These are phyloP conservation scores for Teunomyces pallodes DNA, from an alignment of 805 yeast species.

Conservation along the genomic window DNA sequence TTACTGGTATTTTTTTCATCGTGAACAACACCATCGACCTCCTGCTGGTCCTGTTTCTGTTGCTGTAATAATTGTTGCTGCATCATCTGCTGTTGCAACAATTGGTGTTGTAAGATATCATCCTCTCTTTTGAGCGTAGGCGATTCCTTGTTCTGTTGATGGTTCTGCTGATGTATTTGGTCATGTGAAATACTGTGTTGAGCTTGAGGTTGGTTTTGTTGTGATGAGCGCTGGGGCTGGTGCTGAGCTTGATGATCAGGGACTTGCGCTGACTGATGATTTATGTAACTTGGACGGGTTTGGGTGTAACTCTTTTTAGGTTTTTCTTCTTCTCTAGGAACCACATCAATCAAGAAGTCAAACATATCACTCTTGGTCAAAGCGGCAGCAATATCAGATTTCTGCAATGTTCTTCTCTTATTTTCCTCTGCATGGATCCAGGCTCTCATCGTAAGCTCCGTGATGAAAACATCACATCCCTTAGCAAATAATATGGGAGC, in stretches of 20 bases:
- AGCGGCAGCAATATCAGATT: conserved; percentile 93
- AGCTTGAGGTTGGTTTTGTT: conserved; percentile 7
- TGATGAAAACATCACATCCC: conserved; percentile 95
- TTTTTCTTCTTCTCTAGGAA: conserved; percentile 83
- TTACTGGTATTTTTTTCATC: not conserved
- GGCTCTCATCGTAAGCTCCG: conserved; percentile 96
- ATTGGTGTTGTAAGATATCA: conserved; percentile 2
- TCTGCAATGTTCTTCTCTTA: conserved; percentile 90
- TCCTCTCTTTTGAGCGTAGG: not conserved
- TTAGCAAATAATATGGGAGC: conserved; percentile 97
- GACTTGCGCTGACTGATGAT: not conserved
- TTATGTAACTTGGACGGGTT: conserved; percentile 16
- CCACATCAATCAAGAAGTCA: conserved; percentile 93
- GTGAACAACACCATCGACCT: not conserved
- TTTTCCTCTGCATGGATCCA: conserved; percentile 99
- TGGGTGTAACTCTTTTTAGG: conserved; percentile 36
- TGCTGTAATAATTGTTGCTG: conserved; percentile 9
- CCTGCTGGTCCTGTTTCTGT: conserved; percentile 1
- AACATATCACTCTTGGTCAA: conserved; percentile 94
- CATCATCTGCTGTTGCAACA: conserved; percentile 8
- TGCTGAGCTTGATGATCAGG: conserved; percentile 5
- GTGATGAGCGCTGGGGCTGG: conserved; percentile 8
- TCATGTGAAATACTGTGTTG: conserved; percentile 7
- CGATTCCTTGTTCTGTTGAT: not conserved
- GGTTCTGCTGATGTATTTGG: not conserved